Evolutionary conservation across 1,139 yeast genomes (phyloP), one percentile per base, ranked within the genome.

Genomic region (Suhomyces chickasaworum): DNA sequence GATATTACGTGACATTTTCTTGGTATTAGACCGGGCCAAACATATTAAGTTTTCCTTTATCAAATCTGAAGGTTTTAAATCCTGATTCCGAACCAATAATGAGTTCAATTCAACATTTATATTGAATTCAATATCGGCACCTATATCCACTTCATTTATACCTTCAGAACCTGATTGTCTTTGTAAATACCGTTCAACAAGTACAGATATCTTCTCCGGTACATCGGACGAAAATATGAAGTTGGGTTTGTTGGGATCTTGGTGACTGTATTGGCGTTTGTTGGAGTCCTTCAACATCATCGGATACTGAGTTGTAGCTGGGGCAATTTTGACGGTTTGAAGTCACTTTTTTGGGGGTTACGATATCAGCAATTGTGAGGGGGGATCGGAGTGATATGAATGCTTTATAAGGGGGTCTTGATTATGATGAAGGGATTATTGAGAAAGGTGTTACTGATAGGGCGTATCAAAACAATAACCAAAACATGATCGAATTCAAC

Each of bases 151-250:
- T 25, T 21, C 37, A 13, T 7, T 29, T 15, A 10, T 32, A 13
- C 20, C 41, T 7, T 9, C 17, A 2, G 18, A n/a, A 12, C 36
- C 8, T 17, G 10, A 23, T n/a, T 34, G 39, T n/a, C 42, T 37
- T 5, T 38, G 27, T 39, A 48, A 39, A 29, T 45, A 48, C 3
- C 42, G 15, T 15, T 42, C 41, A 12, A 49, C 50, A 10, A 49
- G 37, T 13, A 15, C n/a, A 38, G 48, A 45, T 5, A 65, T 54
- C 45, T 60, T 60, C 21, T 58, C 59, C 0, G 65, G 60, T 8
- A 74, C 65, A 48, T 73, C 72, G 10, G 76, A 71, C 6, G 73
- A 64, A 49, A 69, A 70, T 23, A 74, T 57, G 48, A 73, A 69
- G 53, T 71, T 73, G 33, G 79, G 79, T 50, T 66, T 68, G 44